Conservation (phyloP, 331 rosid species). For the Quercus phellos region DNA sequence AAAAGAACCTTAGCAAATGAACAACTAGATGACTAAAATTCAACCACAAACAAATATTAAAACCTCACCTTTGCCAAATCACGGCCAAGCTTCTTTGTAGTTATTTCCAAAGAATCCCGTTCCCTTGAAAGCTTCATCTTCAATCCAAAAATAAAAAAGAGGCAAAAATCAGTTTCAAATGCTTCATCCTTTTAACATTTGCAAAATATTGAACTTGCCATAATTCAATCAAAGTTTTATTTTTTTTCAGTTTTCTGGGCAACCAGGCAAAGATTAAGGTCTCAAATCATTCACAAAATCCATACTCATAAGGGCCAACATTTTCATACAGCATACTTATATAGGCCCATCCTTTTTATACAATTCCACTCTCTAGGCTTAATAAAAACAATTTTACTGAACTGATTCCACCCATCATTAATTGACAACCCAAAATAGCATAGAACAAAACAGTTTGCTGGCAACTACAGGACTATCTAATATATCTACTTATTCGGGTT, state of each 20-base stretch:
- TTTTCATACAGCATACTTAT: not conserved
- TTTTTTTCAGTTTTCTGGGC: too few relatives aligned
- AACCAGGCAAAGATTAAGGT: too few relatives aligned
- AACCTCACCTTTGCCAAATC: conserved; percentile 78
- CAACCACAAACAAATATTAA: not conserved
- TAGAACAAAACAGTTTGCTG: not conserved
- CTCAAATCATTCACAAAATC: not conserved
- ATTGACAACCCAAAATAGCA: not conserved
- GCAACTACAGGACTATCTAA: not conserved
- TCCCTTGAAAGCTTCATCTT: conserved; percentile 70
- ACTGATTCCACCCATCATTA: not conserved
- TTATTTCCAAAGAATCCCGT: conserved; percentile 69
- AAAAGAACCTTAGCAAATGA: not conserved
- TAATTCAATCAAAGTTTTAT: not conserved
- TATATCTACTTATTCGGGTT: too few relatives aligned
- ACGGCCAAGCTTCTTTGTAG: conserved; percentile 70
- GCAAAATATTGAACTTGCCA: not conserved
- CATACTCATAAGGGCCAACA: not conserved
- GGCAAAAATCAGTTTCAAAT: conserved; percentile 8
- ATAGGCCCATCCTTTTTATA: not conserved
- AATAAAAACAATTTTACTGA: not conserved
- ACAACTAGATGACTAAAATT: not conserved
- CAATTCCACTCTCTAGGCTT: not conserved
- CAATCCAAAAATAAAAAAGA: conserved; percentile 12
- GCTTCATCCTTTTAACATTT: not conserved